These are phyloP conservation scores for Basidioascus undulatus DNA, from an alignment of 768 basidiomycete genomes.

Conservation along the genomic window DNA sequence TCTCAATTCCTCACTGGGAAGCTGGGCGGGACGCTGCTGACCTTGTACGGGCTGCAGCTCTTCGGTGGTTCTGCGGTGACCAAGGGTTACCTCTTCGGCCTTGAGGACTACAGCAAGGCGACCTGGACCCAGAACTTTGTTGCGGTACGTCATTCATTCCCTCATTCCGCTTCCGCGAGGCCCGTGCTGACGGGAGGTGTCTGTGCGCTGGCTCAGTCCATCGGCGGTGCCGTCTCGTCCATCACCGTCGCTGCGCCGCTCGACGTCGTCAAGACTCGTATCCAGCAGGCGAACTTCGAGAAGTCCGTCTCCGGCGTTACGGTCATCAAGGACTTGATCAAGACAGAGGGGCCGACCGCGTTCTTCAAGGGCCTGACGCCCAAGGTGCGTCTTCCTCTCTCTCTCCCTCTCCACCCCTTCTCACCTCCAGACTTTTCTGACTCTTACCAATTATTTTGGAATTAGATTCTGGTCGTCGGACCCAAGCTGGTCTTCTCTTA, in stretches of 20 bases:
- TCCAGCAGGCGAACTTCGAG: constrained; percentile 95
- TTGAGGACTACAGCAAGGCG: constrained; percentile 76
- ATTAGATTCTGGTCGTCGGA: constrained; percentile 75
- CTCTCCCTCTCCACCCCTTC: background rate
- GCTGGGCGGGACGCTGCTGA: background rate
- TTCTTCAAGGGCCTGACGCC: constrained; percentile 96
- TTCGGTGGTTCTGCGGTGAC: constrained; percentile 89
- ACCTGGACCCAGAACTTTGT: constrained; percentile 96
- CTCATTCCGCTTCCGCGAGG: background rate
- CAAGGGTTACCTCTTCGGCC: constrained; percentile 76
- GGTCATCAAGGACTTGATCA: constrained; percentile 62
- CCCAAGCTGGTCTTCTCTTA: constrained; percentile 97
- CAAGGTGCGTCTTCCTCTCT: constrained; percentile 33
- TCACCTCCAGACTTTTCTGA: background rate
- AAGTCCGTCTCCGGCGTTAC: constrained; percentile 31
- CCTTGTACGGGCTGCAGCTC: constrained; percentile 29
- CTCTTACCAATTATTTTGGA: background rate
- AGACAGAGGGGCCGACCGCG: constrained; percentile 55
- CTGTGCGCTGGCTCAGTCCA: background rate
- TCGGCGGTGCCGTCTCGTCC: constrained; percentile 46
- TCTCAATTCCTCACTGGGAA: constrained; percentile 2
- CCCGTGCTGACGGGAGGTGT: too few species aligned
- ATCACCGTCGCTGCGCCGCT: constrained; percentile 91
- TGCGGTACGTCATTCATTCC: constrained; percentile 20
- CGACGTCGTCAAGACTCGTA: constrained; percentile 71